phyloP scores from a whole-genome alignment of 2,329 filamentous ascomycete species.

The Pyricularia grisea region DNA sequence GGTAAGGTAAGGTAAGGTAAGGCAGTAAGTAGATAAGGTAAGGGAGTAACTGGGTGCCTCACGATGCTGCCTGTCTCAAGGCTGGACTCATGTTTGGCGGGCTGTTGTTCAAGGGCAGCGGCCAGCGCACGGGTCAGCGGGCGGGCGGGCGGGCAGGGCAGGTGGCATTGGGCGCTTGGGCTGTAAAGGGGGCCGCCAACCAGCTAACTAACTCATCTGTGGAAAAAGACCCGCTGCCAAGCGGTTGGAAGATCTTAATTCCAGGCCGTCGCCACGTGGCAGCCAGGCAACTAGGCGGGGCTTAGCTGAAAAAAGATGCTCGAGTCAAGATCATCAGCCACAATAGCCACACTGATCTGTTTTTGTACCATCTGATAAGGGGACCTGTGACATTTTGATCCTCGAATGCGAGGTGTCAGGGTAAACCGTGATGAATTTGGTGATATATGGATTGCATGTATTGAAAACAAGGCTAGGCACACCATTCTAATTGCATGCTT shows the following conservation, averaged over 20 bases:
- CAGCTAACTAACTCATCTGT: background rate
- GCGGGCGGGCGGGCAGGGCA: background rate
- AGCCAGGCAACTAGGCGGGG: background rate
- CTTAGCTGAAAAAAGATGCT: background rate
- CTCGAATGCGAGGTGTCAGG: too few relatives aligned
- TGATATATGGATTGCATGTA: background rate
- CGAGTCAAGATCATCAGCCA: background rate
- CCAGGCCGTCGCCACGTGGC: conserved; percentile 4
- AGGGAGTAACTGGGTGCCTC: background rate
- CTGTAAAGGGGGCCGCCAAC: background rate
- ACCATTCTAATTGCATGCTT: background rate
- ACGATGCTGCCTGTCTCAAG: background rate
- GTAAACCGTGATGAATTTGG: too few relatives aligned
- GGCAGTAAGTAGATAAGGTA: background rate
- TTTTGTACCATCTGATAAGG: background rate
- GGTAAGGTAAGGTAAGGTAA: background rate
- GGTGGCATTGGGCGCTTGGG: background rate
- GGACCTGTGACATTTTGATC: too few relatives aligned
- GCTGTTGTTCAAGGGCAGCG: background rate
- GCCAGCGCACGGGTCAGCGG: background rate
- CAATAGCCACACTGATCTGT: background rate
- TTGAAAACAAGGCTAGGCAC: background rate
- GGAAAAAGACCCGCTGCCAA: background rate
- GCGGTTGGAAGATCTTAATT: conserved; percentile 3
- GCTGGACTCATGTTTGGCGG: background rate